A percentile compares a stretch with the other conserved stretches of the same genome.
Evolutionary conservation across 192 early-diverging fungal genomes (phyloP).

Genomic region (Funneliformis mosseae): DNA sequence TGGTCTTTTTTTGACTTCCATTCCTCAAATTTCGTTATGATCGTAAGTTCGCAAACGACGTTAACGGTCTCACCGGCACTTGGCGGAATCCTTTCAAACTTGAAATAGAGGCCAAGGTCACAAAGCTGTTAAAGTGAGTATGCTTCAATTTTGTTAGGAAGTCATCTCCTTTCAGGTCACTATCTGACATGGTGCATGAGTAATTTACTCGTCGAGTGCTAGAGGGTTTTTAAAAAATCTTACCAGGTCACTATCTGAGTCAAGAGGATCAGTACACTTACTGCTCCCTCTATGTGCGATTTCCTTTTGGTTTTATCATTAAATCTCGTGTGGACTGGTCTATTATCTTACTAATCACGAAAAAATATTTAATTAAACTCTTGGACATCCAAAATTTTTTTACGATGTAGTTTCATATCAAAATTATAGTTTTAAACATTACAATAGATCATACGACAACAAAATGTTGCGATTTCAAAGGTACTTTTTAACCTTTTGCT

Average conservation of each 20-base stretch:
- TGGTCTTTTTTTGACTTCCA: slow-evolving; percentile 18
- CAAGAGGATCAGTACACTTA: background rate
- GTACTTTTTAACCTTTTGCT: background rate
- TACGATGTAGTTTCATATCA: background rate
- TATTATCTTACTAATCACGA: background rate
- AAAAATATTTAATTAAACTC: background rate
- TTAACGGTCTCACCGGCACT: background rate
- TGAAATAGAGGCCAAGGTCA: no score
- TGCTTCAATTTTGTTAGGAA: no score
- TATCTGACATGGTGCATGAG: background rate
- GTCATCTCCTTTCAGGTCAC: no score
- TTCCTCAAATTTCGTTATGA: background rate
- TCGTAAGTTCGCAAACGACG: background rate
- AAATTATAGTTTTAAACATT: background rate
- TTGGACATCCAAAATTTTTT: background rate
- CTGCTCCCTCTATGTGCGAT: background rate
- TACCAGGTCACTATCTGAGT: background rate
- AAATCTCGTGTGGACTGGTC: background rate
- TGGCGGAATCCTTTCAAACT: no score
- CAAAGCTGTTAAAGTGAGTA: no score
- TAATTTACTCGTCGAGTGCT: slow-evolving; percentile 5
- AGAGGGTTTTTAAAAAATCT: slow-evolving; percentile 4
- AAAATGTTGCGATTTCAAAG: no score
- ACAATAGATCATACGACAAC: background rate
- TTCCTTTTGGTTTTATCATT: background rate